Base-by-base conservation (phyloP, 2,329 filamentous ascomycete species). In the Epichloe uncinata region DNA sequence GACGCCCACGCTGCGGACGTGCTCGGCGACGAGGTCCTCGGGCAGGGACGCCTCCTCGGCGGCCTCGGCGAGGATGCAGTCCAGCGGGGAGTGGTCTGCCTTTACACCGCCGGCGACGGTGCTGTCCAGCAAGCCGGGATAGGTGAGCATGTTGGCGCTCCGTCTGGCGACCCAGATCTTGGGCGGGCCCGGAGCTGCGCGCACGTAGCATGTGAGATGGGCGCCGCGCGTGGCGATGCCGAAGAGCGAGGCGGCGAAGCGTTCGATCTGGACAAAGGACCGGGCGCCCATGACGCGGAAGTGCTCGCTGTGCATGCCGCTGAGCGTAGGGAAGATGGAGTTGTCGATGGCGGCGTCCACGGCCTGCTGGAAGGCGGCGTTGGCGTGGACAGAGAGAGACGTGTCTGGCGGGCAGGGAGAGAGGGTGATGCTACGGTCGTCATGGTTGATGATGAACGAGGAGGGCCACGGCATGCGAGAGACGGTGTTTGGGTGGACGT, bases 91-190 rank as follows among this genome's bases (percentile, higher is more conserved):
- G 61, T 89, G 79, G 1, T 77, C 76, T 0, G 82, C 78, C 49
- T 82, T 77, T 58, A 90, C 79, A 0, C 87, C 87, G 3, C 87
- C 87, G 0, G 85, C 87, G 13, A 90, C 87, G 6, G 84, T 85
- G 59, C 87, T 91, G 61, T 93, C 87, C 50, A 90, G 71, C 73
- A 86, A 81, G 3, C 79, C 77, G 0, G 81, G 81, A 57, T 86
- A 90, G 0, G 85, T 89, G 63, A 82, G 77, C 59, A 90, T 84
- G 9, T 72, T 75, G 45, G 66, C 69, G 44, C 82, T 77, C 15
- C 87, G 72, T 22, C 81, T 70, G 0, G 87, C 83, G 1, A 87
- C 75, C 87, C 87, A 93, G 33, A 91, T 74, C 56, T 74, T 78
- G 49, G 85, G 45, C 9, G 36, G 44, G n/a, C 61, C 71, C 8